These are phyloP conservation scores for Nidularia pulvinata DNA, from an alignment of 768 basidiomycete genomes.

Conservation along the genomic window DNA sequence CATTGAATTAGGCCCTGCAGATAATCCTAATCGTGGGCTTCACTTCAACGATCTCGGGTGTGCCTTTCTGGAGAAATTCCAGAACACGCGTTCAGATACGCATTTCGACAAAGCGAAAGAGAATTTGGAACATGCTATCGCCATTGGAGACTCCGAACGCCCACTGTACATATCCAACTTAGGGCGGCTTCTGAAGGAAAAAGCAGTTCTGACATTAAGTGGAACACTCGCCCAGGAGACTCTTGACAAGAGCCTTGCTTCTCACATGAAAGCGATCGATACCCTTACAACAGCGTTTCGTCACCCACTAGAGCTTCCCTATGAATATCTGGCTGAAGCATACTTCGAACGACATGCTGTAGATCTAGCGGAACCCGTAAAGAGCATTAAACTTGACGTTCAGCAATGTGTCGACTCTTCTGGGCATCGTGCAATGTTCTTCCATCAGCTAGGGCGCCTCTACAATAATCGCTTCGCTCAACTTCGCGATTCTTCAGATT, in stretches of 20 bases:
- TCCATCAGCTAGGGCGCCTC: slow-evolving; percentile 2
- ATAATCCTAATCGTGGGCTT: slow-evolving; percentile 5
- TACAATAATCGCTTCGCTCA: slow-evolving; percentile 1
- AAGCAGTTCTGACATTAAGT: background rate
- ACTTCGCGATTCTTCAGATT: slow-evolving; percentile 1
- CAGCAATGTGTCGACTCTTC: slow-evolving; percentile 2
- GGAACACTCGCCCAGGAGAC: background rate
- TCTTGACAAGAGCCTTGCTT: slow-evolving; percentile 2
- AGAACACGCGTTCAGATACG: background rate
- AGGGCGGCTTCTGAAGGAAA: slow-evolving; percentile 6
- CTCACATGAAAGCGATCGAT: slow-evolving; percentile 5
- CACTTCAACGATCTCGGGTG: slow-evolving; percentile 10
- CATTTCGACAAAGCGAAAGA: slow-evolving; percentile 4
- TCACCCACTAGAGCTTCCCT: slow-evolving; percentile 3
- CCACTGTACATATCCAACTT: slow-evolving; percentile 9
- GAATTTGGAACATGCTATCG: slow-evolving; percentile 1
- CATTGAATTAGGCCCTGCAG: slow-evolving; percentile 6
- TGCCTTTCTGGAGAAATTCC: slow-evolving; percentile 7
- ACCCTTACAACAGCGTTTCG: slow-evolving; percentile 4
- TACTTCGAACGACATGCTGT: slow-evolving; percentile 5
- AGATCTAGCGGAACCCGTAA: background rate
- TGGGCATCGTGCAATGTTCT: slow-evolving; percentile 4
- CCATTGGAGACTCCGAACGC: slow-evolving; percentile 6
- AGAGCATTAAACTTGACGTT: background rate
- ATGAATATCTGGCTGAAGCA: slow-evolving; percentile 5